Base-by-base conservation (phyloP, 805 yeast species). In the Yarrowia sp. region DNA sequence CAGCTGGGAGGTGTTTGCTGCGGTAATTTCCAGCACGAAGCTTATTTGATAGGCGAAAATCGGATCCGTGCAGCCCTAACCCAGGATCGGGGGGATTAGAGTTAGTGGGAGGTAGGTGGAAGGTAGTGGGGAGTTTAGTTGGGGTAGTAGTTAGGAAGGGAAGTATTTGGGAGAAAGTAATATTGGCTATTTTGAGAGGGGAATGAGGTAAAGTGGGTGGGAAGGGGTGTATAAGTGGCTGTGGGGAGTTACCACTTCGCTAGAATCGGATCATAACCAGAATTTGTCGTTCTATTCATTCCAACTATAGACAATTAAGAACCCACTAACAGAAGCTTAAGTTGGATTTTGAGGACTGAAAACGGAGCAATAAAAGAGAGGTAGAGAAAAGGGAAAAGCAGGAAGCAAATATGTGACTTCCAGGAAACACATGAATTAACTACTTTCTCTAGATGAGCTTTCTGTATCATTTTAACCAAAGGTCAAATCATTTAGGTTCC, bases 291-390 rank as follows among this genome's bases (percentile, higher is more conserved):
- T 42, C 2, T 38, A 38, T 11, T 11, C 40, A 11, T 11, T 11
- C 10, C 40, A 38, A 38, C 12, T 11, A 38, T 11, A 10, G 12
- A 5, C 32, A 48, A 7, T 48, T 26, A 48, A 26, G 12, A 8
- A 48, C 10, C 36, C 52, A 26, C 52, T 48, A 48, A 26, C 52
- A 15, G 52, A 48, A 48, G 52, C 38, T 26, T 26, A 48, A 48
- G 52, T 26, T 15, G 16, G 0, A 12, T 8, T 9, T 16, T 3
- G 9, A 12, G 15, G 32, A 1, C 1, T 22, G 9, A 5, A 7
- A 22, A 46, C 32, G 11, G n/a, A 22, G 32, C 50, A 12, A 5
- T 2, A 11, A 11, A 46, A 2, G 11, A 8, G 16, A 7, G 50
- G 8, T 22, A 16, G 35, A 22, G 10, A 38, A 8, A 11, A 7